Conservation (phyloP, 2,329 filamentous ascomycete genomes). For the Tolypocladium nubicola region DNA sequence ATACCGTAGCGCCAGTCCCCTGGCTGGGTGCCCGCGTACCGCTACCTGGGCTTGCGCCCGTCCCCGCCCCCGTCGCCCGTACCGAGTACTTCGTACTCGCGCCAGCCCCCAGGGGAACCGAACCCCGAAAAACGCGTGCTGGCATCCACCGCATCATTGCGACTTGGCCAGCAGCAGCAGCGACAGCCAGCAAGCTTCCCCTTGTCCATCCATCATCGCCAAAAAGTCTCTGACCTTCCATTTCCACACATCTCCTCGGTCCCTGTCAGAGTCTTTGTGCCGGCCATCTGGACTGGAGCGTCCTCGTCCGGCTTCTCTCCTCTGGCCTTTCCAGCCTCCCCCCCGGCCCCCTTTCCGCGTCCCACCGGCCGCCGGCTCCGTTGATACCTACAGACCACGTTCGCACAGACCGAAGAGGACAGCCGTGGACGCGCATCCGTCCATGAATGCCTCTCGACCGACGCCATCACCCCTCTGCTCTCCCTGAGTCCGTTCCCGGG, state of each 20-base stretch:
- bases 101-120: neutral
- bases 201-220: conserved; percentile 6
- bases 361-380: neutral
- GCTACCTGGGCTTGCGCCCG: neutral
- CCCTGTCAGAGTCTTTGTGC: neutral
- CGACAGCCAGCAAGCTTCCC: conserved; percentile 4
- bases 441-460: conserved; percentile 18
- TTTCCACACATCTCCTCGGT: neutral
- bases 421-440: conserved; percentile 10
- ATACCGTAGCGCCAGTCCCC: neutral
- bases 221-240: neutral
- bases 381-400: neutral
- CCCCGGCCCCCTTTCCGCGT: neutral
- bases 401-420: neutral
- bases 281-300: neutral
- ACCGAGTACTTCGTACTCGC: neutral
- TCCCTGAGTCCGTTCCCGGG: conserved; percentile 1
- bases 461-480: conserved; percentile 1
- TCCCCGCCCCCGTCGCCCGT: neutral
- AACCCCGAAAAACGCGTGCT: conserved; percentile 17
- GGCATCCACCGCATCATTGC: conserved; percentile 10
- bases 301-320: neutral
- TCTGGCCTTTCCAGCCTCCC: neutral
- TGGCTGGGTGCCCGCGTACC: neutral
- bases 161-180: neutral